Percentiles rank a stretch among this genome's conserved stretches.
phyloP scores from a whole-genome alignment of 164 flowering plant species.

The Nymphaea colorata region DNA sequence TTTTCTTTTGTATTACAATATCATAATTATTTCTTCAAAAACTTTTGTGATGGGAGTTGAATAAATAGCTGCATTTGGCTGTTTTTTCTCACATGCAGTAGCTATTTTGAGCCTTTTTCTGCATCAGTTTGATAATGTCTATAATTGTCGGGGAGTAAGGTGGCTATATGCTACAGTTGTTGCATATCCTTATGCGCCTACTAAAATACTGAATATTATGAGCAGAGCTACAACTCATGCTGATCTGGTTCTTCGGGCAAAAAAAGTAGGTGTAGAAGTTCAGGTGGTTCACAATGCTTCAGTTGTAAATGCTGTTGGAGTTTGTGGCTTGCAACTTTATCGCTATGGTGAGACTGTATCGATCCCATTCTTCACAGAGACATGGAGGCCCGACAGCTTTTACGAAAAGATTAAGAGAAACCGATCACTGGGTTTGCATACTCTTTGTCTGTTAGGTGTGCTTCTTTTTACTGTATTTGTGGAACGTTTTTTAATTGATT shows the following conservation, averaged over 20 bases:
- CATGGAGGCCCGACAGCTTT: constrained; percentile 93
- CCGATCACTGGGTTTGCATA: constrained; percentile 64
- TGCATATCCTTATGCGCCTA: no score
- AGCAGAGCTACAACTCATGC: constrained; percentile 86
- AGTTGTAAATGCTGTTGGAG: constrained; percentile 88
- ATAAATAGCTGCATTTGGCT: no score
- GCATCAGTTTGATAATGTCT: no score
- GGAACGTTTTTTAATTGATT: not conserved
- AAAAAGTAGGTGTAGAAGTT: constrained; percentile 64
- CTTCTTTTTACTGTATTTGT: not conserved
- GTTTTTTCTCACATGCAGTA: no score
- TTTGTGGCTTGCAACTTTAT: constrained; percentile 90
- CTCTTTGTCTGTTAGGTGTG: constrained; percentile 87
- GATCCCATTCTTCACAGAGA: constrained; percentile 84
- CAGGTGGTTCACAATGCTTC: constrained; percentile 87
- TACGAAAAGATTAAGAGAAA: constrained; percentile 76
- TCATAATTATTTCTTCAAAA: not conserved
- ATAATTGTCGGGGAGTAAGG: no score
- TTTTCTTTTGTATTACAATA: not conserved
- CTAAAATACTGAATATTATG: not conserved
- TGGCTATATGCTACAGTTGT: no score
- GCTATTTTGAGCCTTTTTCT: no score
- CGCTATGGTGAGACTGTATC: constrained; percentile 94
- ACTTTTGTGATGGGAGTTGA: no score
- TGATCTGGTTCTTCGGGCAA: constrained; percentile 89